Conservation (phyloP, 1,139 yeast species). For the Torulaspora globosa region DNA sequence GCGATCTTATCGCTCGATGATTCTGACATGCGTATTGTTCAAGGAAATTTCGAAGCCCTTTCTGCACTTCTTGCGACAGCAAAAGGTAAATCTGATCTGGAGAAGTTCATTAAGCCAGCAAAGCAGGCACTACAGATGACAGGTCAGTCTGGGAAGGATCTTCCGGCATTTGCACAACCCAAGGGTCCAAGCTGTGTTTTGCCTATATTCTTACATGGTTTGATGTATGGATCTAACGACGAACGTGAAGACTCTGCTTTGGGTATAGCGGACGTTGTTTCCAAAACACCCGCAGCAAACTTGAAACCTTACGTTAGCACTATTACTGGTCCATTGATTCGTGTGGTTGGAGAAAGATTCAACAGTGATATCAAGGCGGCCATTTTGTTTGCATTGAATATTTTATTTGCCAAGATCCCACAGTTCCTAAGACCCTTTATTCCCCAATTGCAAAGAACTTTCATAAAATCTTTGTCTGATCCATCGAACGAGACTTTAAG, state of each 20-base stretch:
- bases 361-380: conserved; percentile 89
- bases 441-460: conserved; percentile 96
- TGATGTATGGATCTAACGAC: conserved; percentile 85
- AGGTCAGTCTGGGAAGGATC: conserved; percentile 55
- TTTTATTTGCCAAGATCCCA: conserved; percentile 76
- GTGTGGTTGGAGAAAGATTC: conserved; percentile 96
- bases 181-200: conserved; percentile 84
- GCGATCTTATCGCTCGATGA: conserved; percentile 75
- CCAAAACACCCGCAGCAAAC: conserved; percentile 75
- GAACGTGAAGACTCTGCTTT: conserved; percentile 83
- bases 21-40: conserved; percentile 57
- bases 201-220: conserved; percentile 90
- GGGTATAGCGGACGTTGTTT: conserved; percentile 84
- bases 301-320: conserved; percentile 87
- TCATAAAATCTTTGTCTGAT: conserved; percentile 86
- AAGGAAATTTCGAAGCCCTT: conserved; percentile 66
- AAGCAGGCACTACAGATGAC: conserved; percentile 66
- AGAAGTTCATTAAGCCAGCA: conserved; percentile 72
- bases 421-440: conserved; percentile 90
- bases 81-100: conserved; percentile 72
- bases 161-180: conserved; percentile 72
- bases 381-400: conserved; percentile 76
- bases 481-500: conserved; percentile 67
- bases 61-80: conserved; percentile 56
- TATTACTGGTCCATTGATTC: conserved; percentile 94